Conservation (phyloP, 2,329 filamentous ascomycete species). For the Nemania abortiva region DNA sequence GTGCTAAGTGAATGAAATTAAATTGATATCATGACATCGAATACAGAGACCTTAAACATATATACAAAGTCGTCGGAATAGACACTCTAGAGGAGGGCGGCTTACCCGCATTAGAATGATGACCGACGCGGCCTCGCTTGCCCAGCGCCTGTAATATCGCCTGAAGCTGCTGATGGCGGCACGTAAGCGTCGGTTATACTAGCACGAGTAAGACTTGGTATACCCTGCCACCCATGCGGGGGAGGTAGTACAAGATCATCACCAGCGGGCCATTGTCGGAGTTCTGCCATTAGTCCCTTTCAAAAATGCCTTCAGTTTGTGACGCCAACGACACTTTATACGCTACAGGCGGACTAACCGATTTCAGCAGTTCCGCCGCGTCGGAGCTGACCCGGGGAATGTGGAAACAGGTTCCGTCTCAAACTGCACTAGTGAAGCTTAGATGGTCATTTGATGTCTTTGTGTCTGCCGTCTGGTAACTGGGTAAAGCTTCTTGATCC, state of each 20-base stretch:
- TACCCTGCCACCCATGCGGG: neutral
- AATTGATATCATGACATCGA: neutral
- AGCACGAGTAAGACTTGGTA: neutral
- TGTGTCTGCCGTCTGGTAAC: neutral
- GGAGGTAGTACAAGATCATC: constrained; percentile 5
- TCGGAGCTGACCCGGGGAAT: constrained; percentile 15
- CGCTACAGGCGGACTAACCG: constrained; percentile 28
- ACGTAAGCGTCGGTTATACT: neutral
- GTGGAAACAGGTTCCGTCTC: neutral
- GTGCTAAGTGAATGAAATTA: neutral
- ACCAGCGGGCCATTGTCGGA: constrained; percentile 6
- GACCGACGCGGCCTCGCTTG: constrained; percentile 4
- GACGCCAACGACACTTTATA: neutral
- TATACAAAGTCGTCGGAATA: constrained; percentile 9
- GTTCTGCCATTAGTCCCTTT: neutral
- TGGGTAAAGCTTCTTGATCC: neutral
- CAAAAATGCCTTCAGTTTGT: neutral
- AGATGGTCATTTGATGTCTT: neutral
- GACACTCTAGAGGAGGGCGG: constrained; percentile 6
- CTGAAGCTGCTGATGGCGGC: neutral
- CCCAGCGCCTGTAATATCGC: neutral
- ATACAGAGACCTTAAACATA: neutral
- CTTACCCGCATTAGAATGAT: constrained; percentile 18
- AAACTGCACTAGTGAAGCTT: neutral
- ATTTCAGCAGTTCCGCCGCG: constrained; percentile 4